These are phyloP conservation scores for Hibiscus mutabilis DNA, from an alignment of 345 rosid genomes.

Conservation along the genomic window DNA sequence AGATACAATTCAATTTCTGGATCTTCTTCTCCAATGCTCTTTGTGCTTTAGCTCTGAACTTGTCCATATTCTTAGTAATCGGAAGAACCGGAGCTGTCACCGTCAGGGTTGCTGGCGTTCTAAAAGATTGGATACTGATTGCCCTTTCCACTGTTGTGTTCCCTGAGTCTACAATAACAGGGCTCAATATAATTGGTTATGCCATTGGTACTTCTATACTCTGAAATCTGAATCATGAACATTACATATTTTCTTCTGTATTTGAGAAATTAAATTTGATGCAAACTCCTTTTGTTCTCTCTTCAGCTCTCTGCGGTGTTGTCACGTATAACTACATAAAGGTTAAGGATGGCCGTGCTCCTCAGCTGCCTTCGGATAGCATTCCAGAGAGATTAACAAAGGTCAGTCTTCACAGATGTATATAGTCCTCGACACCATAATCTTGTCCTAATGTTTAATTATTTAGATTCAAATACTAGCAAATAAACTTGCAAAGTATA, in stretches of 20 bases:
- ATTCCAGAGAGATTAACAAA: conserved; percentile 69
- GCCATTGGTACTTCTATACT: conserved; percentile 62
- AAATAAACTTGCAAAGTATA: no score
- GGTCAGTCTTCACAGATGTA: conserved; percentile 37
- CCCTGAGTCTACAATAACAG: conserved; percentile 88
- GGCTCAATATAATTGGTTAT: conserved; percentile 86
- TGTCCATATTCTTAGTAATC: conserved; percentile 85
- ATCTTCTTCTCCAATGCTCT: conserved; percentile 94
- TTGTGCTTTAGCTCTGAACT: conserved; percentile 84
- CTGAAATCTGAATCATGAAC: no score
- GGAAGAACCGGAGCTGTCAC: conserved; percentile 95
- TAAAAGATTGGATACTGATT: conserved; percentile 94
- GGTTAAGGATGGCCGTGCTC: conserved; percentile 36
- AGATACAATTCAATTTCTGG: conserved; percentile 94
- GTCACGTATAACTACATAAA: conserved; percentile 68
- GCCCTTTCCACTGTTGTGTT: conserved; percentile 92
- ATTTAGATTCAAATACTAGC: neutral
- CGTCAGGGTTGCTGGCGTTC: conserved; percentile 89
- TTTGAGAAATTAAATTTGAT: no score
- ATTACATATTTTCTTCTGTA: neutral
- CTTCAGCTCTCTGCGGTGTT: conserved; percentile 85
- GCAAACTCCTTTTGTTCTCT: neutral
- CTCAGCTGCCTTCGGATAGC: conserved; percentile 58
- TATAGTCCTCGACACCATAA: conserved; percentile 2
- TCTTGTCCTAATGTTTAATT: neutral